Conservation (phyloP, 768 basidiomycete genomes). For the Trametopsis cervina region DNA sequence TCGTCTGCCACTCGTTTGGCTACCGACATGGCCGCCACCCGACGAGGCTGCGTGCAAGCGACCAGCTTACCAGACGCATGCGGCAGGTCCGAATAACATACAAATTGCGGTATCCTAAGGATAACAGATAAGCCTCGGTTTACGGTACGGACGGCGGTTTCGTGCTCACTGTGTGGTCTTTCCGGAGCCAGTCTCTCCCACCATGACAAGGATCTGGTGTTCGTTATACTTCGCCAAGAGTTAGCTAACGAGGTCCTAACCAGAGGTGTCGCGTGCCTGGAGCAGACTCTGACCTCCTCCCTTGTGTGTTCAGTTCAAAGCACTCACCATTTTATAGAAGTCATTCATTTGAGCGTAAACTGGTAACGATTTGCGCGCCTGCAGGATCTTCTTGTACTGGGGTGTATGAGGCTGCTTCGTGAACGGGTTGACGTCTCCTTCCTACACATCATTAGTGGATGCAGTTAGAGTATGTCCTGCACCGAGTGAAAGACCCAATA, state of each 20-base stretch:
- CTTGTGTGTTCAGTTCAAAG: constrained; percentile 5
- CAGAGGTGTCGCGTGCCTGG: constrained; percentile 17
- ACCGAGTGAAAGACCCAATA: too few species aligned
- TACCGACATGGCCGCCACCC: constrained; percentile 97
- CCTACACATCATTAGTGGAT: constrained; percentile 33
- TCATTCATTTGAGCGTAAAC: constrained; percentile 91
- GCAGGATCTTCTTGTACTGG: constrained; percentile 83
- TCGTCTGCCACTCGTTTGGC: constrained; percentile 98
- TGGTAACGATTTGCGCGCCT: constrained; percentile 79
- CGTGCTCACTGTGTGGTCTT: constrained; percentile 86
- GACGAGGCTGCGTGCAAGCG: constrained; percentile 93
- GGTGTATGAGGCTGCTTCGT: constrained; percentile 70
- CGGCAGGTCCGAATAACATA: constrained; percentile 87
- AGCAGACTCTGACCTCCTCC: constrained; percentile 26
- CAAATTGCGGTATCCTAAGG: constrained; percentile 90
- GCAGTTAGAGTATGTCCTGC: background rate
- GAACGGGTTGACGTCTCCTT: constrained; percentile 82
- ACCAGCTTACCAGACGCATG: constrained; percentile 87
- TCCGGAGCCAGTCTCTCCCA: constrained; percentile 92
- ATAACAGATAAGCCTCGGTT: too few species aligned
- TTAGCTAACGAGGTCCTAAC: constrained; percentile 21
- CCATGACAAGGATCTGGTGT: constrained; percentile 86
- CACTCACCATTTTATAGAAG: constrained; percentile 80
- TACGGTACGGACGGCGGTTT: background rate
- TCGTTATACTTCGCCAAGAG: constrained; percentile 47